phyloP scores from a whole-genome alignment of 805 yeast genomes.

The Candida tammaniensis region DNA sequence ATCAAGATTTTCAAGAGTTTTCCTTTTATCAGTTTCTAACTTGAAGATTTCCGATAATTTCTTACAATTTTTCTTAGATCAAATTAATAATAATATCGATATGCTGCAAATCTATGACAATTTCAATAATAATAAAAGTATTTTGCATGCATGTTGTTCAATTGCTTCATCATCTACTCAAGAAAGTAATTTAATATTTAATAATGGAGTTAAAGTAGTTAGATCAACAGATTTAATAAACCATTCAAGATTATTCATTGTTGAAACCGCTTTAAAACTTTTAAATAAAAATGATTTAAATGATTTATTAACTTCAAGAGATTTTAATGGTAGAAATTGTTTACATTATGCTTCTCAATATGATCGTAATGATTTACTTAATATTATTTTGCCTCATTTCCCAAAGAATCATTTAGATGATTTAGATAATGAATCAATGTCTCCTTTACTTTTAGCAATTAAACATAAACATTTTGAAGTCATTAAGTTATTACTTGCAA shows the following conservation, averaged over 20 bases:
- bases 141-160: slow-evolving; percentile 67
- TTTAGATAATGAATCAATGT: slow-evolving; percentile 71
- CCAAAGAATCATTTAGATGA: slow-evolving; percentile 42
- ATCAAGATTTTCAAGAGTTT: slow-evolving; percentile 59
- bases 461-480: slow-evolving; percentile 56
- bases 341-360: slow-evolving; percentile 80
- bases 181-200: slow-evolving; percentile 36
- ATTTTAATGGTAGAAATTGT: slow-evolving; percentile 75
- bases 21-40: slow-evolving; percentile 64
- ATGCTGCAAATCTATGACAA: slow-evolving; percentile 64
- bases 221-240: slow-evolving; percentile 35
- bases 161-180: slow-evolving; percentile 34
- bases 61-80: slow-evolving; percentile 47
- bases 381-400: slow-evolving; percentile 37
- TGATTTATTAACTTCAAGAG: slow-evolving; percentile 39
- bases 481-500: slow-evolving; percentile 28
- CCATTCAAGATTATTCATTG: slow-evolving; percentile 37
- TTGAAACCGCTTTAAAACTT: slow-evolving; percentile 29
- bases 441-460: slow-evolving; percentile 80
- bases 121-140: slow-evolving; percentile 53
- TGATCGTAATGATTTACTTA: slow-evolving; percentile 44
- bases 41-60: slow-evolving; percentile 64
- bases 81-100: slow-evolving; percentile 49
- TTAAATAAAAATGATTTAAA: slow-evolving; percentile 15
- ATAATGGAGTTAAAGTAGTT: slow-evolving; percentile 38